phyloP scores from a whole-genome alignment of 2,329 filamentous ascomycete species.

The Dactylellina drechsleri region DNA sequence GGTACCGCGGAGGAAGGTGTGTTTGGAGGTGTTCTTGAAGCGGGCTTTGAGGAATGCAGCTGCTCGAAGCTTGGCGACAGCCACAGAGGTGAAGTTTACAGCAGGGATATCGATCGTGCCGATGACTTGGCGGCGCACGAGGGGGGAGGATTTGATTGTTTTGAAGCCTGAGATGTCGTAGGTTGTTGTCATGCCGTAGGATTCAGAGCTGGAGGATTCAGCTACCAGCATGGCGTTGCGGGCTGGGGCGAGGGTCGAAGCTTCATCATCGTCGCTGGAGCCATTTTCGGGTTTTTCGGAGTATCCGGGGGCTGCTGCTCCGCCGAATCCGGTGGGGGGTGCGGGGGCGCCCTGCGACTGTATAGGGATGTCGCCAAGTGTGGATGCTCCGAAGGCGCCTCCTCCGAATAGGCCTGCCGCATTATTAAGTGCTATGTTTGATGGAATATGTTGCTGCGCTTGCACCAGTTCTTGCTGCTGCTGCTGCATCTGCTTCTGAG shows the following conservation, averaged over 20 bases:
- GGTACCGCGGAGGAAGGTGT: constrained; percentile 69
- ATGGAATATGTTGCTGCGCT: too few relatives aligned
- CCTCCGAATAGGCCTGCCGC: constrained; percentile 1
- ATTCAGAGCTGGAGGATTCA: constrained; percentile 64
- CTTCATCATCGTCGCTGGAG: constrained; percentile 33
- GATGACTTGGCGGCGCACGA: constrained; percentile 70
- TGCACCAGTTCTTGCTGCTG: too few relatives aligned
- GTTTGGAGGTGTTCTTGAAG: constrained; percentile 68
- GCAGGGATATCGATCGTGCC: constrained; percentile 67
- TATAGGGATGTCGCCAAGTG: constrained; percentile 16
- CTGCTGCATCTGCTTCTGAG: too few relatives aligned
- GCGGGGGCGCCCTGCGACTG: neutral
- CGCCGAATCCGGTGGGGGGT: neutral
- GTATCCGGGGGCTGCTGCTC: neutral
- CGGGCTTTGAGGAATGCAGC: constrained; percentile 71
- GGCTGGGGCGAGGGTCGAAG: constrained; percentile 58
- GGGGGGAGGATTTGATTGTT: constrained; percentile 67
- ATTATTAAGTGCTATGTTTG: neutral
- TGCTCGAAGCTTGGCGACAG: constrained; percentile 71
- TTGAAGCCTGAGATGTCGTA: constrained; percentile 71
- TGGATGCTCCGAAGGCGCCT: constrained; percentile 16
- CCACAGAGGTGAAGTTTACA: constrained; percentile 68
- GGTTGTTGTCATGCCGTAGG: constrained; percentile 70
- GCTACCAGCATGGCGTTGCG: constrained; percentile 55
- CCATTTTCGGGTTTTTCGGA: constrained; percentile 24